Conservation (phyloP, 768 basidiomycete species). For the Royoungia palumana region DNA sequence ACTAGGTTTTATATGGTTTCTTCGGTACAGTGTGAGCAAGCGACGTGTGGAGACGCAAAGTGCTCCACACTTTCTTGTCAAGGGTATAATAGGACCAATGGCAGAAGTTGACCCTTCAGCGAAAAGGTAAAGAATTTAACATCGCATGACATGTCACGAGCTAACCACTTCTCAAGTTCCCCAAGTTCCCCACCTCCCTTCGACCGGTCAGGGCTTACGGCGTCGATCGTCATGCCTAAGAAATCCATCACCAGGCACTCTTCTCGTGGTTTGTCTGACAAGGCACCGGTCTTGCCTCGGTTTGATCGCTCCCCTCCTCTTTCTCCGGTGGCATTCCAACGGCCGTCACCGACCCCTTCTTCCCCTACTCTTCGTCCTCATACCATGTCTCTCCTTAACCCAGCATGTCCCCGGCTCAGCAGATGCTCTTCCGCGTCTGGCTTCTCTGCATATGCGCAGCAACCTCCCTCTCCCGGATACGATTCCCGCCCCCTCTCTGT, state of each 20-base stretch:
- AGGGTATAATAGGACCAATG: slow-evolving; percentile 5
- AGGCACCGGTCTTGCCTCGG: slow-evolving; percentile 36
- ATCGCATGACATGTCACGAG: not conserved
- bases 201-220: slow-evolving; percentile 43
- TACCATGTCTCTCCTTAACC: slow-evolving; percentile 20
- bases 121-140: slow-evolving; percentile 11
- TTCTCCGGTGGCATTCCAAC: slow-evolving; percentile 34
- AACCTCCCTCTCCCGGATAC: not conserved
- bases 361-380: slow-evolving; percentile 14
- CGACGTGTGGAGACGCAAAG: slow-evolving; percentile 37
- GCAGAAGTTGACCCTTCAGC: slow-evolving; percentile 1
- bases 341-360: slow-evolving; percentile 2
- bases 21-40: slow-evolving; percentile 38
- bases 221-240: slow-evolving; percentile 52
- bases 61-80: slow-evolving; percentile 38
- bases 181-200: slow-evolving; percentile 28
- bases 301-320: slow-evolving; percentile 40
- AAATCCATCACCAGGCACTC: slow-evolving; percentile 39
- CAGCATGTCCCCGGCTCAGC: slow-evolving; percentile 27
- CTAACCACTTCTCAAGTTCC: slow-evolving; percentile 3
- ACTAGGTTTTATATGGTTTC: slow-evolving; percentile 33
- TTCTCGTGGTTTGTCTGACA: slow-evolving; percentile 43
- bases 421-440: slow-evolving; percentile 32
- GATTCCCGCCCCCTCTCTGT: slow-evolving; percentile 10
- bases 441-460: slow-evolving; percentile 40